phyloP scores from a whole-genome alignment of 768 basidiomycete genomes.

The Kwoniella dendrophila region DNA sequence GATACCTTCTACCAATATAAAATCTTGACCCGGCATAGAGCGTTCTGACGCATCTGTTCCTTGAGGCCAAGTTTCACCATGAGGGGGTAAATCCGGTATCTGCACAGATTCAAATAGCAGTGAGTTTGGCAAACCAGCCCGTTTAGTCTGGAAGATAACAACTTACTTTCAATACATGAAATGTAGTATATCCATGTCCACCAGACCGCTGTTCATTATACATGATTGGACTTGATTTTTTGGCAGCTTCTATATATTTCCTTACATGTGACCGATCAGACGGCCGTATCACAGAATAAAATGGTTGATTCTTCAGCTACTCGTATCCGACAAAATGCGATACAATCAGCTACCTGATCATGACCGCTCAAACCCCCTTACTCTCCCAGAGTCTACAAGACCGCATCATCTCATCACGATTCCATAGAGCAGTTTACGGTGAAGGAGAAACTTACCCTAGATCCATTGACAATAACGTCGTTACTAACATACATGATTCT shows the following conservation, averaged over 20 bases:
- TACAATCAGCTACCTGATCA: neutral
- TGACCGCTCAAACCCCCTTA: too few relatives aligned
- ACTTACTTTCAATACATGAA: slow-evolving; percentile 41
- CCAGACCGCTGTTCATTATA: slow-evolving; percentile 26
- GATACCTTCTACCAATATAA: slow-evolving; percentile 50
- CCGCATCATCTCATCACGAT: neutral
- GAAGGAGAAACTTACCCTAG: slow-evolving; percentile 21
- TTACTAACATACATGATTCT: slow-evolving; percentile 45
- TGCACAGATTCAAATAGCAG: slow-evolving; percentile 1
- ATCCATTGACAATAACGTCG: slow-evolving; percentile 34
- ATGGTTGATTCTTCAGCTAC: slow-evolving; percentile 38
- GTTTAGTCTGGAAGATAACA: neutral
- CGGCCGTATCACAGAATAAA: slow-evolving; percentile 44
- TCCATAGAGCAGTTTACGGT: neutral
- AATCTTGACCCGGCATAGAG: slow-evolving; percentile 42
- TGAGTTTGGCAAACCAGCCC: slow-evolving; percentile 4
- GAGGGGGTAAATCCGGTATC: slow-evolving; percentile 46
- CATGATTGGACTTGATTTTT: slow-evolving; percentile 37
- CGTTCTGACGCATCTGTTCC: slow-evolving; percentile 48
- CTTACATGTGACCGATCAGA: slow-evolving; percentile 37
- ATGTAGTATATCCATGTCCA: slow-evolving; percentile 39
- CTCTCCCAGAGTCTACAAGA: too few relatives aligned
- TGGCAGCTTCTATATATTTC: slow-evolving; percentile 38
- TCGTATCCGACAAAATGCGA: neutral
- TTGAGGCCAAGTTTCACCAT: slow-evolving; percentile 32